phyloP scores from a whole-genome alignment of 805 yeast genomes.

The Yarrowia divulgata region DNA sequence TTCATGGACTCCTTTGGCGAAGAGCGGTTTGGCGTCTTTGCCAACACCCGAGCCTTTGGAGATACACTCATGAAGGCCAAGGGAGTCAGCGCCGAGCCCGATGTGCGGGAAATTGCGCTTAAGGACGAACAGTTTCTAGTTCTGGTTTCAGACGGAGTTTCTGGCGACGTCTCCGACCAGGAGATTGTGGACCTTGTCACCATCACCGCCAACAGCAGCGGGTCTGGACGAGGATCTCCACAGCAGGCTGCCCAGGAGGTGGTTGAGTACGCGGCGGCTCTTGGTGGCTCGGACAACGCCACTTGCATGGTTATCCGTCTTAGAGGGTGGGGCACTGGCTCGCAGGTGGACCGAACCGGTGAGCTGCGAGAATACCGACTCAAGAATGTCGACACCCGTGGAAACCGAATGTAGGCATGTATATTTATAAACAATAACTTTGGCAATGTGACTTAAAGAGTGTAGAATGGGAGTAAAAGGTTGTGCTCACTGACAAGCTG shows the following conservation, averaged over 20 bases:
- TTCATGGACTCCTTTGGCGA: conserved; percentile 93
- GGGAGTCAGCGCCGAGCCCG: conserved; percentile 95
- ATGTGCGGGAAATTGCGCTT: conserved; percentile 69
- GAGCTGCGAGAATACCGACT: conserved; percentile 74
- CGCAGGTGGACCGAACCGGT: conserved; percentile 78
- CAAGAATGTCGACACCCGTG: conserved; percentile 51
- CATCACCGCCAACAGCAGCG: conserved; percentile 60
- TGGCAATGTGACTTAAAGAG: background rate
- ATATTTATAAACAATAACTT: conserved; percentile 31
- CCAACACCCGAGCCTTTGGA: conserved; percentile 95
- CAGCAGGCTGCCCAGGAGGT: conserved; percentile 87
- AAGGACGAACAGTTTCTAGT: conserved; percentile 90
- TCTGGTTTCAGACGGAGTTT: conserved; percentile 85
- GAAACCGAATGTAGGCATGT: conserved; percentile 33
- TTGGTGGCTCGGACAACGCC: conserved; percentile 96
- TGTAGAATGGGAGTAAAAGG: background rate
- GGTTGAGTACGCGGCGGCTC: conserved; percentile 78
- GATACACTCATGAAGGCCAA: conserved; percentile 78
- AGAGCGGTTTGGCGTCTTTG: conserved; percentile 78
- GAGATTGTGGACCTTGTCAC: conserved; percentile 88
- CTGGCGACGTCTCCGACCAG: conserved; percentile 82
- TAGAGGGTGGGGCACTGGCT: conserved; percentile 94
- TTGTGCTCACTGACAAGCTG: no score
- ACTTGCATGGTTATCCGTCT: conserved; percentile 83
- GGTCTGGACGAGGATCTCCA: conserved; percentile 78